phyloP scores from a whole-genome alignment of 257 asterid genomes.

The Przewalskia tangutica region DNA sequence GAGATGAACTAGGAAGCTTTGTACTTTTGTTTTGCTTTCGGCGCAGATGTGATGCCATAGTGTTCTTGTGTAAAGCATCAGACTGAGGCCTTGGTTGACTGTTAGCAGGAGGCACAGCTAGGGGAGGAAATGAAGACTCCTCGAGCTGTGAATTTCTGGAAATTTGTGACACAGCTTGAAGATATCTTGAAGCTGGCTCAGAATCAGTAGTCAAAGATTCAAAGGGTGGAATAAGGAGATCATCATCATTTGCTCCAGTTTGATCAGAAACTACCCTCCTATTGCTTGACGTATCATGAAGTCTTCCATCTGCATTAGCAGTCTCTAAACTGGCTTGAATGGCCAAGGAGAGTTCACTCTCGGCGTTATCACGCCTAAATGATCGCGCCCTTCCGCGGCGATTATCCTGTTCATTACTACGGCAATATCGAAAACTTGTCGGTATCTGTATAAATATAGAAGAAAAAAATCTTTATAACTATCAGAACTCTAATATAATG shows the following conservation, averaged over 20 bases:
- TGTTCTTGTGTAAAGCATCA: conserved; percentile 30
- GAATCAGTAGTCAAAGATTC: conserved; percentile 48
- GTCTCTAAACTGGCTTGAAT: conserved; percentile 78
- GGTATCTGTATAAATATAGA: conserved; percentile 49
- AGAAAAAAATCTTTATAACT: background rate
- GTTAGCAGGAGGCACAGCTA: conserved; percentile 40
- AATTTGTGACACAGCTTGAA: conserved; percentile 53
- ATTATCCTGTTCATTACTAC: conserved; percentile 55
- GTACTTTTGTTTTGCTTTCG: conserved; percentile 28
- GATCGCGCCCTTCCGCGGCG: conserved; percentile 68
- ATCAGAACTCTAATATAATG: background rate
- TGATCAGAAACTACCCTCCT: conserved; percentile 26
- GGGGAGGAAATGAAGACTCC: conserved; percentile 83
- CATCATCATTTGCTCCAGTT: conserved; percentile 29
- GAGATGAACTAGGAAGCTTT: conserved; percentile 31
- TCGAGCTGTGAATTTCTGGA: conserved; percentile 46
- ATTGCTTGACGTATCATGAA: conserved; percentile 18
- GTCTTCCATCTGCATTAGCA: conserved; percentile 21
- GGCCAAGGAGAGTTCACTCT: conserved; percentile 59
- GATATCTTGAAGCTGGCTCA: conserved; percentile 60
- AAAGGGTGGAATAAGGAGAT: conserved; percentile 46
- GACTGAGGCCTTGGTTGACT: conserved; percentile 42
- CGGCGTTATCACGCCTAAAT: conserved; percentile 62
- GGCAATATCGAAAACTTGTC: conserved; percentile 78
- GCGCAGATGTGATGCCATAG: conserved; percentile 72